phyloP scores from a whole-genome alignment of 495 filamentous ascomycete species.

The Daldinia childiae region DNA sequence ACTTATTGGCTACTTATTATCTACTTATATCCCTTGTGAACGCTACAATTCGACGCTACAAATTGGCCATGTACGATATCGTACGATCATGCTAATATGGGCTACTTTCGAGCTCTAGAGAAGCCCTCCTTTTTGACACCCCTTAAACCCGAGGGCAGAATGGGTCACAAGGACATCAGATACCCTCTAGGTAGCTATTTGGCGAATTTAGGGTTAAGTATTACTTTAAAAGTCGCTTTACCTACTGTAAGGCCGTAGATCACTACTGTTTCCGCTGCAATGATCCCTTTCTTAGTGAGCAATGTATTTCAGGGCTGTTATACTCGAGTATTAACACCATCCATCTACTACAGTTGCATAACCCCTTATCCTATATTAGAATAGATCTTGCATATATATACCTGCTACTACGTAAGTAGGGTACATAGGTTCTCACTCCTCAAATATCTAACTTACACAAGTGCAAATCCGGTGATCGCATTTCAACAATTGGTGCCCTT shows the following conservation, averaged over 20 bases:
- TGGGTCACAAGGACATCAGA: not conserved
- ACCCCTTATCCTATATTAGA: not conserved
- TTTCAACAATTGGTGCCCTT: not conserved
- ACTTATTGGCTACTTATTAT: too few relatives aligned
- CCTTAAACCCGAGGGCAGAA: not conserved
- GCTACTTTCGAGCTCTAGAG: conserved; percentile 13
- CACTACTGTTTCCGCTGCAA: not conserved
- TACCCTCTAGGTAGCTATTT: not conserved
- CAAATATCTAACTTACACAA: too few relatives aligned
- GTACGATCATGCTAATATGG: conserved; percentile 26
- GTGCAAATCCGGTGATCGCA: too few relatives aligned
- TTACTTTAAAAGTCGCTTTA: not conserved
- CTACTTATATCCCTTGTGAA: conserved; percentile 6
- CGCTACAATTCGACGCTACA: not conserved
- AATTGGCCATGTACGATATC: conserved; percentile 13
- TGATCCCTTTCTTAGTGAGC: not conserved
- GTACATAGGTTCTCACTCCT: too few relatives aligned
- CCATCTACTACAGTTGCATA: not conserved
- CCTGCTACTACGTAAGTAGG: too few relatives aligned
- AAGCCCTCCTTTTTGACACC: not conserved
- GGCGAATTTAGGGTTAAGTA: not conserved
- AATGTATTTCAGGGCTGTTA: not conserved
- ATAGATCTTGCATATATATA: not conserved
- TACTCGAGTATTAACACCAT: not conserved
- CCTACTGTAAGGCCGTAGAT: not conserved